Evolutionary conservation across 768 basidiomycete genomes (phyloP).

Genomic region (Auriculariales sp.): DNA sequence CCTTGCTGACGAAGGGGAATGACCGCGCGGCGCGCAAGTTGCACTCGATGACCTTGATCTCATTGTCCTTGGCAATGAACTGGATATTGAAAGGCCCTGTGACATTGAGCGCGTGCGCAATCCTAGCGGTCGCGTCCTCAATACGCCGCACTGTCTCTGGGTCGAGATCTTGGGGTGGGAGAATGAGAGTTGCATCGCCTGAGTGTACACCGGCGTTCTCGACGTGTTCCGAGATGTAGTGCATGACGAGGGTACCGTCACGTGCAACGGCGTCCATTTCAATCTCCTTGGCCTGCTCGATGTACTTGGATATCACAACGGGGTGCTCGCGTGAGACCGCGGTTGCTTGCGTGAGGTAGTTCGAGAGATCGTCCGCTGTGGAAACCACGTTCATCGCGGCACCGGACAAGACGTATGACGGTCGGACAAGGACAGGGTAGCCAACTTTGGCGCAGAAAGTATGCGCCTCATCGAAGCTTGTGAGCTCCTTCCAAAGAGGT

Average conservation of each 20-base stretch:
- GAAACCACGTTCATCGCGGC: constrained; percentile 99
- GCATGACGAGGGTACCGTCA: constrained; percentile 97
- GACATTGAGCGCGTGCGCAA: constrained; percentile 93
- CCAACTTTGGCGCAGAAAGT: constrained; percentile 86
- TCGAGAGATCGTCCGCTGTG: constrained; percentile 76
- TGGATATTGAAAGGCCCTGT: constrained; percentile 99
- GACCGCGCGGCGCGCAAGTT: constrained; percentile 95
- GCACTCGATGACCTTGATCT: constrained; percentile 99
- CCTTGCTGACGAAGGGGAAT: constrained; percentile 98
- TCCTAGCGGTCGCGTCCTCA: constrained; percentile 93
- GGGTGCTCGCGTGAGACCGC: constrained; percentile 94
- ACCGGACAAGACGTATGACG: constrained; percentile 97
- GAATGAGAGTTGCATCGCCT: constrained; percentile 94
- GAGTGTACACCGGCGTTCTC: constrained; percentile 99
- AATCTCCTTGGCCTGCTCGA: constrained; percentile 99
- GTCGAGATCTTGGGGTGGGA: constrained; percentile 95
- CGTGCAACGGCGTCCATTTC: constrained; percentile 99
- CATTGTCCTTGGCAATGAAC: constrained; percentile 99
- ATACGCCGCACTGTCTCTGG: constrained; percentile 93
- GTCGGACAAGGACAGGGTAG: constrained; percentile 91
- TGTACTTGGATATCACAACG: constrained; percentile 97
- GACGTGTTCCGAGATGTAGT: constrained; percentile 98
- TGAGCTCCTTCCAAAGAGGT: constrained; percentile 92
- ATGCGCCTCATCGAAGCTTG: constrained; percentile 76
- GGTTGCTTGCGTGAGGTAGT: constrained; percentile 87